phyloP scores from a whole-genome alignment of 805 yeast species.

The Saturnispora sanitii region DNA sequence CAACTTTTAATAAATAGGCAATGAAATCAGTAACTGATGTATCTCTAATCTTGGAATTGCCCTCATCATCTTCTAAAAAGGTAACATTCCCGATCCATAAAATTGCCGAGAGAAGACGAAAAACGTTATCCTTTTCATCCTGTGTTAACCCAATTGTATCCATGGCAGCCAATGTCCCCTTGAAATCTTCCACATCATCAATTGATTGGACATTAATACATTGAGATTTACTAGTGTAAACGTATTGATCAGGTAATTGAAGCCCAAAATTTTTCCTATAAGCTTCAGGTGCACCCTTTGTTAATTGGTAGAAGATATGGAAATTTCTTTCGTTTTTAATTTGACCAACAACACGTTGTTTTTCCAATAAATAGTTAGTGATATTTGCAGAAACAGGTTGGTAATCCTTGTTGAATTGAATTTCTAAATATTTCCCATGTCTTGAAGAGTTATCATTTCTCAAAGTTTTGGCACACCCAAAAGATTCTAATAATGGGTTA shows the following conservation, averaged over 20 bases:
- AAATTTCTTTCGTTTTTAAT: conserved; percentile 87
- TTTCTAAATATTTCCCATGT: conserved; percentile 90
- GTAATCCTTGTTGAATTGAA: conserved; percentile 67
- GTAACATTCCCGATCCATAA: conserved; percentile 93
- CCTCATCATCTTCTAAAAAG: conserved; percentile 77
- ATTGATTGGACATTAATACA: conserved; percentile 82
- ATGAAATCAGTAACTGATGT: conserved; percentile 88
- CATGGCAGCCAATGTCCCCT: conserved; percentile 68
- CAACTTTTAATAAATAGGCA: conserved; percentile 81
- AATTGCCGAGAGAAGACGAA: conserved; percentile 72
- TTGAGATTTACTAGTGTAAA: conserved; percentile 78
- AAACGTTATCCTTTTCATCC: conserved; percentile 82
- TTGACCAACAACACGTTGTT: conserved; percentile 95
- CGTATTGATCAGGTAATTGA: conserved; percentile 87
- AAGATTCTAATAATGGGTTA: conserved; percentile 81
- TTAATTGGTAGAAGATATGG: conserved; percentile 93
- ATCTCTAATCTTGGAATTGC: conserved; percentile 76
- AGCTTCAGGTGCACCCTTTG: conserved; percentile 78
- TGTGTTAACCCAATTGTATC: conserved; percentile 71
- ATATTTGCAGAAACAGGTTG: conserved; percentile 95
- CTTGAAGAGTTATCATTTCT: conserved; percentile 85
- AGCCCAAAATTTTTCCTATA: conserved; percentile 82
- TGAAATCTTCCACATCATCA: conserved; percentile 71
- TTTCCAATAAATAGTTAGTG: conserved; percentile 88
- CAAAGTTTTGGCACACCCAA: conserved; percentile 89